Base-by-base conservation (phyloP, 2,329 filamentous ascomycete genomes). In the Xylaria arbuscula region DNA sequence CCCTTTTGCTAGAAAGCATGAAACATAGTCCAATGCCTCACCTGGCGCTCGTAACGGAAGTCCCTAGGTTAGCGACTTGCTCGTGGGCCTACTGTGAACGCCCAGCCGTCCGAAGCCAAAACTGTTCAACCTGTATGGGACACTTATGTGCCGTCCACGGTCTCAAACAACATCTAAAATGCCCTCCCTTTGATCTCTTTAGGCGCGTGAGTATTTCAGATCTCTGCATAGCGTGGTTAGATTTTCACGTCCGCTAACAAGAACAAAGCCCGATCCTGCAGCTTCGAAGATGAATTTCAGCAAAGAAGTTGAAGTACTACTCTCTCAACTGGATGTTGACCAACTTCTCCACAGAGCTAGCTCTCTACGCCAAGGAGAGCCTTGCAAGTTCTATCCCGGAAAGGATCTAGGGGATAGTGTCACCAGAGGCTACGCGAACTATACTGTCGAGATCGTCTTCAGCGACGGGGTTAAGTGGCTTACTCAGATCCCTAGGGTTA, bases 381-480 rank as follows among this genome's bases (percentile, higher is more conserved):
- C 60, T 3, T 75, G 73, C 68, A 53, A 57, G 28, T 72, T 74
- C 59, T 6, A n/a, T 22, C 67, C 71, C 3, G 69, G 67, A 36
- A 63, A 69, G 32, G 34, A 71, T 24, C 48, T 67, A 34, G 67
- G 64, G 42, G 13, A 32, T 17, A 54, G 50, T 8, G 54, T 47
- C 3, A 60, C 24, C n/a, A 65, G 59, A 55, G 62, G 62, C 8
- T 65, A 47, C 38, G 48, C 65, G 1, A 67, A 67, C 17, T 67
- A 67, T 58, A 60, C 64, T 48, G 53, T 45, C 6, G 64, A 54
- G 65, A 64, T 67, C 28, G 32, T 64, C 8, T 67, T 67, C 28
- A 54, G 64, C n/a, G 65, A 67, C 34, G 60, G 65, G 47, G 55
- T 67, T 13, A 67, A 60, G n/a, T 67, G 65, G 65, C 60, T 67